These are phyloP conservation scores for Beverwykella pulmonaria DNA, from an alignment of 495 filamentous ascomycete species.

Conservation along the genomic window DNA sequence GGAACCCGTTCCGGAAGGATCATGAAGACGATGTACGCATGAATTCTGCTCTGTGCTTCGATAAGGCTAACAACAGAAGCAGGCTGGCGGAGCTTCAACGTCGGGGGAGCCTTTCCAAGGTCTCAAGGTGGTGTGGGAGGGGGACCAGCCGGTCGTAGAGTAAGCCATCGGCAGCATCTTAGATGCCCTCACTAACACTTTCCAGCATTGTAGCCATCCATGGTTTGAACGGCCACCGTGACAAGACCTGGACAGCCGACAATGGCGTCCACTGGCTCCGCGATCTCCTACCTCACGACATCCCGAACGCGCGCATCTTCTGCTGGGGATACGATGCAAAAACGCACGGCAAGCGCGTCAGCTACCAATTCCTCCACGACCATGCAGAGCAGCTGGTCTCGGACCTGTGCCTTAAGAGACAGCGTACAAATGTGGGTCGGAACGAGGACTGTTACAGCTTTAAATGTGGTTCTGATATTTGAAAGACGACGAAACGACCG, in stretches of 20 bases:
- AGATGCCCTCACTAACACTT: conserved; percentile 23
- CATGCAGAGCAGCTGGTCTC: conserved; percentile 43
- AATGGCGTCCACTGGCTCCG: conserved; percentile 53
- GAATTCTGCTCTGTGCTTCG: conserved; percentile 5
- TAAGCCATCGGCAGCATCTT: conserved; percentile 24
- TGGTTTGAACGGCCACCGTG: conserved; percentile 51
- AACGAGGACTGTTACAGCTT: conserved; percentile 24
- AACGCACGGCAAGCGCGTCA: conserved; percentile 38
- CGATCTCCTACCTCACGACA: conserved; percentile 51
- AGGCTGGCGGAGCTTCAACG: conserved; percentile 19
- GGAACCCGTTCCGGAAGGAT: conserved; percentile 22
- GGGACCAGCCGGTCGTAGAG: conserved; percentile 27
- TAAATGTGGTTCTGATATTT: conserved; percentile 13
- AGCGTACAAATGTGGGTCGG: conserved; percentile 34
- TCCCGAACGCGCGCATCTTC: conserved; percentile 52
- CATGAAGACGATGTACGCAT: conserved; percentile 18
- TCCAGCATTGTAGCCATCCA: conserved; percentile 54
- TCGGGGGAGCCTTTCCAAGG: conserved; percentile 19
- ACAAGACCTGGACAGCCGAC: conserved; percentile 54
- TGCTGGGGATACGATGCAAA: conserved; percentile 57
- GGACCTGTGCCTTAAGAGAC: conserved; percentile 41
- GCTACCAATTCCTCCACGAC: conserved; percentile 38
- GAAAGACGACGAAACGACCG: conserved; percentile 28
- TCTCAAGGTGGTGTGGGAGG: conserved; percentile 30
- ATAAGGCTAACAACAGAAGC: conserved; percentile 20